Conservation (phyloP, 352 stramenopile genomes). For the Pythium scleroteichum region DNA sequence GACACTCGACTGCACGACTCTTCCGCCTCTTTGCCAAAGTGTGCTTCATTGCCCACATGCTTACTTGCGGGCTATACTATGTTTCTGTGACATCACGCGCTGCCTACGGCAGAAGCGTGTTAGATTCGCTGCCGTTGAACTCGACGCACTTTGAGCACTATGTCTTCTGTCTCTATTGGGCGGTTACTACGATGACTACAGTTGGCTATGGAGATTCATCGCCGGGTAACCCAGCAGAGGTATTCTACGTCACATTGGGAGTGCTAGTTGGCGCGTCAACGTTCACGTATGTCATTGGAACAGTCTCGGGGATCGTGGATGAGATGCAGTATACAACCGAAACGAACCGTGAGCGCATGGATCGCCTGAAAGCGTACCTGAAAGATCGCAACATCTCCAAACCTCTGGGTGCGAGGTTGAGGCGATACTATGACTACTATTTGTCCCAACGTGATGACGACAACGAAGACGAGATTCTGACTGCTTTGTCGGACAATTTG, state of each 20-base stretch:
- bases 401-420: conserved; percentile 49
- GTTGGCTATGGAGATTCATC: conserved; percentile 74
- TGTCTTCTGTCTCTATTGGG: conserved; percentile 75
- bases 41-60: conserved; percentile 57
- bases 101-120: conserved; percentile 34
- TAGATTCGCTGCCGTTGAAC: conserved; percentile 29
- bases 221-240: conserved; percentile 56
- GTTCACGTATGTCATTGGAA: conserved; percentile 81
- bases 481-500: conserved; percentile 69
- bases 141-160: conserved; percentile 59
- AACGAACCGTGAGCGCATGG: conserved; percentile 60
- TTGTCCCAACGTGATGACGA: conserved; percentile 70
- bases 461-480: conserved; percentile 72
- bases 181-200: conserved; percentile 78
- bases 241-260: conserved; percentile 52
- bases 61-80: conserved; percentile 69
- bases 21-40: conserved; percentile 62
- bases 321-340: conserved; percentile 57
- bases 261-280: conserved; percentile 65
- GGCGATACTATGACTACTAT: conserved; percentile 85
- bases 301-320: conserved; percentile 73
- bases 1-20: conserved; percentile 57
- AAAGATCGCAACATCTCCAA: conserved; percentile 63
- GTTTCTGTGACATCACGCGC: conserved; percentile 38
- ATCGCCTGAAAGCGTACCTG: conserved; percentile 79